Evolutionary conservation across 2,329 filamentous ascomycete genomes (phyloP), one percentile per base, ranked within the genome.

Genomic region (Neocatenulostroma microsporum): DNA sequence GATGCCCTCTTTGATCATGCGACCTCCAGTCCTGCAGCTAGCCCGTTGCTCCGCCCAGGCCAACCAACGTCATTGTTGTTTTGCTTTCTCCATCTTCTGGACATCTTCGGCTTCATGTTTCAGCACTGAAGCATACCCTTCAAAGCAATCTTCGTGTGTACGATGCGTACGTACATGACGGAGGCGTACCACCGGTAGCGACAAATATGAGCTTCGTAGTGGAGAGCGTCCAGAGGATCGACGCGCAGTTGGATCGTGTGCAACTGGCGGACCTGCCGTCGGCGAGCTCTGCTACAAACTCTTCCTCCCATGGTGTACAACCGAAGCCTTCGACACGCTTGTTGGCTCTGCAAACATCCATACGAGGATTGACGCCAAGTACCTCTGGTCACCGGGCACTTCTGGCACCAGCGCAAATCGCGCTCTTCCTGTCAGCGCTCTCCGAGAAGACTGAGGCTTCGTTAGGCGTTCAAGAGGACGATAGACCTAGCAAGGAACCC

Each of bases 191-290:
- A n/a, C n/a, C n/a, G n/a, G n/a, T n/a, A n/a, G n/a, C n/a, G n/a
- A n/a, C n/a, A n/a, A 45, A 20, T 33, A 62, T 62, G 59, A 55
- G 50, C 38, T 60, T 61, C 47, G 55, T 61, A 5, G 45, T 56
- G 13, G 59, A 61, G 56, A 73, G 76, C 49, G 62, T 77, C 39
- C 70, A 68, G 38, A 67, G 66, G 33, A 68, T 79, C 45, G 74
- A 79, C 54, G 62, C 64, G 39, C 71, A 74, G 45, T 63, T 79
- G 36, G 74, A 78, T 49, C 70, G 68, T 35, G 56, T 78, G 36
- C 72, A 76, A 48, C 64, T 77, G 30, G 64, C 58, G 43, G 46
- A 52, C 39, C n/a, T 23, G 5, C 34, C 23, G 11, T 13, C 12
- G 13, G 5, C n/a, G 13, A 34, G 50, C 12, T 23, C 48, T 21